These are phyloP conservation scores for Clitoria ternatea DNA, from an alignment of 306 rosid genomes.

Conservation along the genomic window DNA sequence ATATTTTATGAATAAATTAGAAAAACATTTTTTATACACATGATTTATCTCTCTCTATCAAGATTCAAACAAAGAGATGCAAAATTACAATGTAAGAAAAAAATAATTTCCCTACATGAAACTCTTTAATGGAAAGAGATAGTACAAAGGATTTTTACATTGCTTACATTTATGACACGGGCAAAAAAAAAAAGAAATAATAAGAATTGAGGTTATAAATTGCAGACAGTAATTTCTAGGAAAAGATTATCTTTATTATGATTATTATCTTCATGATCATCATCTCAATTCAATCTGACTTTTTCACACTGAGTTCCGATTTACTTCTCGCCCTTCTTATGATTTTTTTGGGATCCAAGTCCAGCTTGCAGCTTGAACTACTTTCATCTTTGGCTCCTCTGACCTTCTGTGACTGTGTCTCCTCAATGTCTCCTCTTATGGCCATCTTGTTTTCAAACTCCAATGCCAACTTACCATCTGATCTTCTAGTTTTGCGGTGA, in stretches of 20 bases:
- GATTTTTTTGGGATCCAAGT: constrained; percentile 54
- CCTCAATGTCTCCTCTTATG: constrained; percentile 44
- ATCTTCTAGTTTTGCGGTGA: constrained; percentile 38
- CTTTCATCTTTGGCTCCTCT: constrained; percentile 37
- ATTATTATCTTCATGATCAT: background rate
- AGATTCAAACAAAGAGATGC: background rate
- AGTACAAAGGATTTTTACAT: constrained; percentile 31
- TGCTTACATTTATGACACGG: constrained; percentile 26
- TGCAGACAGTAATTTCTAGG: constrained; percentile 12
- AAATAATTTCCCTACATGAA: background rate
- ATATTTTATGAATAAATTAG: background rate
- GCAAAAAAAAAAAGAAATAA: constrained; percentile 23
- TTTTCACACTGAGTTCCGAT: constrained; percentile 57
- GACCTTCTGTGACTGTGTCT: constrained; percentile 35
- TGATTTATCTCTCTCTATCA: background rate
- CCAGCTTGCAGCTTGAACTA: constrained; percentile 43
- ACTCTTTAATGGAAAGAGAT: background rate
- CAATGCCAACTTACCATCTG: constrained; percentile 44
- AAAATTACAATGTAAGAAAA: background rate
- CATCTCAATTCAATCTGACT: constrained; percentile 50
- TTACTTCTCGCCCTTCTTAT: constrained; percentile 54
- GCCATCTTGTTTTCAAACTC: constrained; percentile 44
- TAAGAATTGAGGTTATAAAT: constrained; percentile 36
- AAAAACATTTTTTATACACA: background rate
- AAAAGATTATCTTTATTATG: background rate